Percentiles rank a stretch among this genome's conserved stretches.
phyloP scores from a whole-genome alignment of 352 stramenopile species.

The Globisporangium alternatum region DNA sequence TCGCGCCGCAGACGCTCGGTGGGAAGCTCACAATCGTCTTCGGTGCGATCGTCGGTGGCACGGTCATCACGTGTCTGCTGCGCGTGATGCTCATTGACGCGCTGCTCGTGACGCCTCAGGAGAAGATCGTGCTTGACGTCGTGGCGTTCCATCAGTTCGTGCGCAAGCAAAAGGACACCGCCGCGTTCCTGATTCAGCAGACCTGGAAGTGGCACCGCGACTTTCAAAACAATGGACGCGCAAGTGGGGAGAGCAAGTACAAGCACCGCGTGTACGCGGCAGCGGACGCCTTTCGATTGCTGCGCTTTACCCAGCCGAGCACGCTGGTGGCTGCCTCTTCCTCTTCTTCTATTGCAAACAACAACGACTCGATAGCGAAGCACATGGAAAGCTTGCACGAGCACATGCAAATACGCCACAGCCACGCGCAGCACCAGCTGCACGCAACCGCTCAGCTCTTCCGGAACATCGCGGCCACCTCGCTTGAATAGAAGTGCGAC shows the following conservation, averaged over 20 bases:
- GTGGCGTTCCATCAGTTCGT: slow-evolving; percentile 54
- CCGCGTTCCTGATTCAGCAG: slow-evolving; percentile 47
- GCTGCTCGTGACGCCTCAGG: slow-evolving; percentile 47
- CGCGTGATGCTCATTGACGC: slow-evolving; percentile 61
- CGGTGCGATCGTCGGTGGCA: slow-evolving; percentile 56
- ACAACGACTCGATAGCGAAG: slow-evolving; percentile 17
- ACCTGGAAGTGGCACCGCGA: slow-evolving; percentile 33
- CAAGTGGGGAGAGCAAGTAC: slow-evolving; percentile 19
- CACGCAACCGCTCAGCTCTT: slow-evolving; percentile 30
- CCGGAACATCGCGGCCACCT: slow-evolving; percentile 48
- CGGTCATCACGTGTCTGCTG: slow-evolving; percentile 55
- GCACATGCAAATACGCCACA: slow-evolving; percentile 13
- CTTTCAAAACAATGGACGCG: slow-evolving; percentile 6
- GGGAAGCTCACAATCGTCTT: slow-evolving; percentile 56
- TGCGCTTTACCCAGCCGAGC: slow-evolving; percentile 44
- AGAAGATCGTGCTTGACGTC: slow-evolving; percentile 58
- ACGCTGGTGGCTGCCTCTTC: slow-evolving; percentile 9
- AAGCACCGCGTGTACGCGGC: slow-evolving; percentile 43
- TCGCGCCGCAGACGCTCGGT: slow-evolving; percentile 41
- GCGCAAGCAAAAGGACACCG: slow-evolving; percentile 35
- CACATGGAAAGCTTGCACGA: slow-evolving; percentile 21
- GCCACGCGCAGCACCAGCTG: slow-evolving; percentile 9
- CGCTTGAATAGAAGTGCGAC: slow-evolving; percentile 58
- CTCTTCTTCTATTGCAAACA: slow-evolving; percentile 7
- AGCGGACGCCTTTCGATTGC: slow-evolving; percentile 41